Percentiles rank a stretch among this genome's conserved stretches.
Conservation (phyloP, 768 basidiomycete genomes). For the Amylocystis lapponica region DNA sequence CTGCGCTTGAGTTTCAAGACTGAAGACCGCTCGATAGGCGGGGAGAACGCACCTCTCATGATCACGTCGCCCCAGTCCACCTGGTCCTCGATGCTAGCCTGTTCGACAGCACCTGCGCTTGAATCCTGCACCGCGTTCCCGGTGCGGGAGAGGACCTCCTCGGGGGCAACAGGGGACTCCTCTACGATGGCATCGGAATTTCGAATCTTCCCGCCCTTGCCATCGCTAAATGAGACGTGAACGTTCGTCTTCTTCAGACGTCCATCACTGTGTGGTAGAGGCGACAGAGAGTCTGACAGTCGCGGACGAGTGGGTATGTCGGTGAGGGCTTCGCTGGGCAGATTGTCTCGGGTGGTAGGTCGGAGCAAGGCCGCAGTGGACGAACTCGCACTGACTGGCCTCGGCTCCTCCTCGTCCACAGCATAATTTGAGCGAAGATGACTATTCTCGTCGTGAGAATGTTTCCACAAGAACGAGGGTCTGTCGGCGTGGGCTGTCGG, state of each 20-base stretch:
- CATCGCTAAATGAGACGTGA: conserved; percentile 7
- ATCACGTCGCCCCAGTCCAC: conserved; percentile 47
- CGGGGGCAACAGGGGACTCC: conserved; percentile 45
- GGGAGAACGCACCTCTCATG: conserved; percentile 58
- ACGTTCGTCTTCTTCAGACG: too few relatives aligned
- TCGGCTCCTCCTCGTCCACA: background rate
- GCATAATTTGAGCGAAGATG: too few relatives aligned
- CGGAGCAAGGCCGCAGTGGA: conserved; percentile 12
- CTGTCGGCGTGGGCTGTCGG: background rate
- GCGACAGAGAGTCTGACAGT: too few relatives aligned
- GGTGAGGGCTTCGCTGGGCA: too few relatives aligned
- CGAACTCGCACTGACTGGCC: conserved; percentile 5
- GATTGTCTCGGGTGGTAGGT: too few relatives aligned
- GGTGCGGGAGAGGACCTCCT: conserved; percentile 60
- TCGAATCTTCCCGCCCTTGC: conserved; percentile 18
- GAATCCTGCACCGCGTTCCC: conserved; percentile 51
- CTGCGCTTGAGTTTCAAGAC: conserved; percentile 35
- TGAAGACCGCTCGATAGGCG: background rate
- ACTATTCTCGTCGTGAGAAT: too few relatives aligned
- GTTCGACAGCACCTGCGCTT: conserved; percentile 54
- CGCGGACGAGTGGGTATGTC: too few relatives aligned
- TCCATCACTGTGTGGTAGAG: too few relatives aligned
- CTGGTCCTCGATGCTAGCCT: conserved; percentile 10
- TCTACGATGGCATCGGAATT: conserved; percentile 16
- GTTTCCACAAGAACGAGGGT: too few relatives aligned